Evolutionary conservation across 2,329 filamentous ascomycete genomes (phyloP), one percentile per base, ranked within the genome.

Genomic region (Penicillium aurantiogriseum): DNA sequence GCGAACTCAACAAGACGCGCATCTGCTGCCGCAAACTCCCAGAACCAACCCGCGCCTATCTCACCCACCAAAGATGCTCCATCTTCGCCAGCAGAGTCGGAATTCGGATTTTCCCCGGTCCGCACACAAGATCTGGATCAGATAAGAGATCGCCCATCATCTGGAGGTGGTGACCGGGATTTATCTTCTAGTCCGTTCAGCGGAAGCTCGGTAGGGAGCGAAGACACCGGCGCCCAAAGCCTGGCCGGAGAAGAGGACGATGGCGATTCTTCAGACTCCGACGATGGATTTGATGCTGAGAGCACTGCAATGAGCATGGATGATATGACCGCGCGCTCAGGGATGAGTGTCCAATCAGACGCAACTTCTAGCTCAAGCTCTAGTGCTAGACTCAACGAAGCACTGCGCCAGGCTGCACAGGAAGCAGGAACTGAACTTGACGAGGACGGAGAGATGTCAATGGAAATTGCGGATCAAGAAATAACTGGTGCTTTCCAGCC

Each of bases 251-350:
- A 78, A 54, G 74, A 74, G 9, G 76, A 76, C 27, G 73, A 75
- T 43, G 73, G 68, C 7, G 68, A 62, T 75, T 54, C 83, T 48
- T 83, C 82, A 10, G 73, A 69, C 39, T 81, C 79, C n/a, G 75
- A 77, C 38, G 74, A 74, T 58, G 80, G 78, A 29, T 79, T 75
- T 36, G 81, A 82, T 53, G 79, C 89, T 60, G 88, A 90, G 63
- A 88, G 86, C 31, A 92, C 90, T 0, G 88, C 90, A 73, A 91
- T 92, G 86, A 93, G 88, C 36, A 79, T 96, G 44, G 90, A 93
- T 60, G 89, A 92, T 65, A 83, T 88, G 61, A 91, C 88, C 2
- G 85, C 85, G 33, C 87, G 85, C 27, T 89, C 88, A 17, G 77
- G 85, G 44, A 83, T 81, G 44, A 89, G 88, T 10, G 79, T 81